Evolutionary conservation across 148 eudicot species (phyloP).

Genomic region (Fallopia convolvulus): DNA sequence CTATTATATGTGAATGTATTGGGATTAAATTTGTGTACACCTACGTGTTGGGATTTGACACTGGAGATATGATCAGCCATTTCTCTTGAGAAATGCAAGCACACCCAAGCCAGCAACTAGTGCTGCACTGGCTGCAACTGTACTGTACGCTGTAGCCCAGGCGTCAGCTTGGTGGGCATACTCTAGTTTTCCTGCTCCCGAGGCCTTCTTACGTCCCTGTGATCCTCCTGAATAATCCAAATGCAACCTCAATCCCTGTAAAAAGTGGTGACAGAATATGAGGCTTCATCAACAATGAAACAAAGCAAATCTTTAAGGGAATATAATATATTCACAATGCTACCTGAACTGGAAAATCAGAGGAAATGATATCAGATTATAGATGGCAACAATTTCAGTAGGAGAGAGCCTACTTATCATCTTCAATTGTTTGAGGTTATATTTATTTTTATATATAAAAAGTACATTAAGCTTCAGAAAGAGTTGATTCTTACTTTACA

Average conservation of each 20-base stretch:
- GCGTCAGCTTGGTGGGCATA: slow-evolving; percentile 64
- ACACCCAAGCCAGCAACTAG: slow-evolving; percentile 78
- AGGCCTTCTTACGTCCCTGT: slow-evolving; percentile 31
- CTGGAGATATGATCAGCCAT: slow-evolving; percentile 19
- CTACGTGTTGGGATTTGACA: background rate
- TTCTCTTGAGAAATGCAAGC: slow-evolving; percentile 60
- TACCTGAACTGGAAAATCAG: too few species aligned
- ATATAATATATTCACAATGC: background rate
- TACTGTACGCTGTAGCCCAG: slow-evolving; percentile 68
- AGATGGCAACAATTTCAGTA: too few species aligned
- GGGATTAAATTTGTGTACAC: background rate
- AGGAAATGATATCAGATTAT: too few species aligned
- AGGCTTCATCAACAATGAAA: background rate
- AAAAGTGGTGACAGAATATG: background rate
- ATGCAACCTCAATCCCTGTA: slow-evolving; percentile 72
- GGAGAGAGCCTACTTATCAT: too few species aligned
- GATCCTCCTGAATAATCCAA: slow-evolving; percentile 58
- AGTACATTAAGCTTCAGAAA: too few species aligned
- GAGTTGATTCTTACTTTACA: too few species aligned
- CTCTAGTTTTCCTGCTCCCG: slow-evolving; percentile 34
- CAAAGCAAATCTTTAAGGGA: background rate
- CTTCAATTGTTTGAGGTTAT: too few species aligned
- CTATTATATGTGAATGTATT: background rate
- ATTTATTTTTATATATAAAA: too few species aligned
- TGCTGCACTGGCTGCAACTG: slow-evolving; percentile 87